Evolutionary conservation across 805 yeast species (phyloP).

Genomic region (Brettanomyces bruxellensis): DNA sequence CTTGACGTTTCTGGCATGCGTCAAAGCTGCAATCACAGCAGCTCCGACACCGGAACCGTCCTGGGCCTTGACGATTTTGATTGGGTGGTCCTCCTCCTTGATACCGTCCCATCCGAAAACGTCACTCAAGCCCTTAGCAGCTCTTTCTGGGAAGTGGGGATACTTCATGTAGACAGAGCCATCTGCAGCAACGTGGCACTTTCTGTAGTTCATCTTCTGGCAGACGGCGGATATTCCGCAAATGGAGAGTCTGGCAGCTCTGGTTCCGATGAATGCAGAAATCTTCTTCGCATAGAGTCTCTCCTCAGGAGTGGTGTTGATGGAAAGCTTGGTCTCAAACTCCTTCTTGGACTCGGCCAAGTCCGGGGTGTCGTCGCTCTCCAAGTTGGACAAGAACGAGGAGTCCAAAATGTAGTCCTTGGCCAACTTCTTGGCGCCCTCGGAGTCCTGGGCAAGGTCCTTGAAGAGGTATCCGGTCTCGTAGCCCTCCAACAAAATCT

Average conservation of each 20-base stretch:
- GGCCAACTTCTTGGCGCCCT: constrained; percentile 57
- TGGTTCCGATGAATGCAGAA: constrained; percentile 83
- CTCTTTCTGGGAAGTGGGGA: constrained; percentile 90
- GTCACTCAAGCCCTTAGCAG: constrained; percentile 86
- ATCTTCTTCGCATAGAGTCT: constrained; percentile 73
- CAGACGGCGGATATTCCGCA: constrained; percentile 97
- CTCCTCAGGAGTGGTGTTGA: constrained; percentile 70
- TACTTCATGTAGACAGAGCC: constrained; percentile 93
- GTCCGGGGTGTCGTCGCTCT: constrained; percentile 85
- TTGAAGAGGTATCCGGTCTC: constrained; percentile 60
- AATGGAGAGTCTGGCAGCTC: constrained; percentile 89
- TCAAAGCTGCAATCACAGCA: constrained; percentile 93
- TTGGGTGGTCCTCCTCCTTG: constrained; percentile 56
- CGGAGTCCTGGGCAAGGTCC: constrained; percentile 30
- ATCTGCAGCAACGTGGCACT: constrained; percentile 92
- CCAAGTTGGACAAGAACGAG: constrained; percentile 77
- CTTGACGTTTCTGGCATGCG: constrained; percentile 65
- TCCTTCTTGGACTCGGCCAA: constrained; percentile 65
- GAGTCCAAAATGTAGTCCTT: constrained; percentile 77
- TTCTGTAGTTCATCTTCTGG: constrained; percentile 71
- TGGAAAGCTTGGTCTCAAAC: constrained; percentile 49
- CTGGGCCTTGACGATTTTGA: constrained; percentile 83
- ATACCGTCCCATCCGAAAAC: constrained; percentile 70
- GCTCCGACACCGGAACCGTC: constrained; percentile 99
- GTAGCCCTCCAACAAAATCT: constrained; percentile 67